Evolutionary conservation across 1,284 basidiomycete genomes (phyloP).

Genomic region (Inonotus hispidus): DNA sequence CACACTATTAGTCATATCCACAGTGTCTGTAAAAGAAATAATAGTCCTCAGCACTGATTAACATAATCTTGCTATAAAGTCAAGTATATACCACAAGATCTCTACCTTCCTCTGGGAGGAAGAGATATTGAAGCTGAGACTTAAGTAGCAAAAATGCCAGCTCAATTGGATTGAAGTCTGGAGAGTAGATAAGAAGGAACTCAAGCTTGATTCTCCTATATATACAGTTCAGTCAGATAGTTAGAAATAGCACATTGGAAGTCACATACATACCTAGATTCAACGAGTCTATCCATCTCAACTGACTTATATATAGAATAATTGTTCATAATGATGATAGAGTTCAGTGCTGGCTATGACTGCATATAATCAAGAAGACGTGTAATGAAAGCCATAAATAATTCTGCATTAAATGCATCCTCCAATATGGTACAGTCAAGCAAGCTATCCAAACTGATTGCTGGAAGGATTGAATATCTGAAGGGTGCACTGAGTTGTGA

Average conservation of each 20-base stretch:
- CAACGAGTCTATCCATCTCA: not conserved
- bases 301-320: conserved; percentile 27
- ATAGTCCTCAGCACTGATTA: too few relatives aligned
- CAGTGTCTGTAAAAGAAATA: too few relatives aligned
- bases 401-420: conserved; percentile 24
- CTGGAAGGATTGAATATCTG: conserved; percentile 32
- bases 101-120: too few relatives aligned
- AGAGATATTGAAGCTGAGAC: too few relatives aligned
- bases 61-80: too few relatives aligned
- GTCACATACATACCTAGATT: not conserved
- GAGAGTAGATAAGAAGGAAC: conserved; percentile 21
- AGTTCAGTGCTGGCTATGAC: conserved; percentile 25
- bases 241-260: too few relatives aligned
- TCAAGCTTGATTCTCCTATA: conserved; percentile 16
- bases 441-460: conserved; percentile 28
- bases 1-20: too few relatives aligned
- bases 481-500: too few relatives aligned
- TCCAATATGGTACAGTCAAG: conserved; percentile 21
- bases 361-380: conserved; percentile 29
- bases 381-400: conserved; percentile 27
- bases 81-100: too few relatives aligned
- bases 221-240: too few relatives aligned
- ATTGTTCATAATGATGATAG: conserved; percentile 34
- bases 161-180: conserved; percentile 23
- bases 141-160: conserved; percentile 12